Base-by-base conservation (phyloP, 352 stramenopile genomes). In the Globisporangium nodosum region DNA sequence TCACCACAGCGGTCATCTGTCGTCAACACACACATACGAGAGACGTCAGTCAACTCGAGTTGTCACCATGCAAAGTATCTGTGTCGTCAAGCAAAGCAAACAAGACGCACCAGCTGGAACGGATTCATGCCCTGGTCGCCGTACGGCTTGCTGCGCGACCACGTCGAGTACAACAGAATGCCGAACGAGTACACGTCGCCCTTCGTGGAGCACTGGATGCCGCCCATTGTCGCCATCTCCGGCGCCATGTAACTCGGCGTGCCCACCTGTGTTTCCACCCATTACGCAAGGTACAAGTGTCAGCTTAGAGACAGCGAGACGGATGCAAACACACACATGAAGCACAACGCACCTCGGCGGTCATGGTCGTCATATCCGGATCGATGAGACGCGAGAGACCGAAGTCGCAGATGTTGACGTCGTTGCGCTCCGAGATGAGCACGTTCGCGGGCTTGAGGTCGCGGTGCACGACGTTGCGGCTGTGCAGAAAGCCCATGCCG, bases 381-480 rank as follows among this genome's bases (percentile, higher is more conserved):
- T 94, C 85, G 46, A 94, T 92, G 43, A 94, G 70, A 11, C 85
- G 64, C 31, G 85, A 96, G 21, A 98, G 82, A 2, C 94, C 94
- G 73, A 98, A 97, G 69, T 98, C 92, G 58, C 92, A 97, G 52
- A 98, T 90, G 62, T 97, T 98, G 30, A 98, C 73, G 50, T 96
- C 81, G 50, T 96, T 87, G 39, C 74, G 90, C 43, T 92, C 85
- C 47, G 91, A 90, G 56, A 98, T 94, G 27, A 96, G 63, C 50
- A 96, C 82, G 66, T 96, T 96, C 33, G 84, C 82, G 1, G 86
- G 87, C 56, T 96, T 96, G 8, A 96, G 64, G 60, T 96, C 87
- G 48, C 87, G 84, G 52, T 96, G 87, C 33, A 96, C 86, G 60
- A 96, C 85, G 49, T 79, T 90, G 43, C 85, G 81, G 65, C 77